Evolutionary conservation across 495 filamentous ascomycete genomes (phyloP).

Genomic region (Staphylotrichum tortipilum): DNA sequence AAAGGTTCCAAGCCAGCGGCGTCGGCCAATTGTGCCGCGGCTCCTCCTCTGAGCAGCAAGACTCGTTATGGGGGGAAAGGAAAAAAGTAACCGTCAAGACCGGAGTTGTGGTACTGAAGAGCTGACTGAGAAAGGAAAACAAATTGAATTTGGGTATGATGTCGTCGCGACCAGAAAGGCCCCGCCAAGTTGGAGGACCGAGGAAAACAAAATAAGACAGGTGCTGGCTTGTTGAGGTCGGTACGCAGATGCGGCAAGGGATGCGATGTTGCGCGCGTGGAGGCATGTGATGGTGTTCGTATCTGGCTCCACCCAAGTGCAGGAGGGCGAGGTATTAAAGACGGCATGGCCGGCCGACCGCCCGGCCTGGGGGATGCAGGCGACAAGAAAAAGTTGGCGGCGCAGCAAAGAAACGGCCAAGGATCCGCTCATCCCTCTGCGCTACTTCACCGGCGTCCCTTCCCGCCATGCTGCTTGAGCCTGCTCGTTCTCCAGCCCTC

Average conservation of each 20-base stretch:
- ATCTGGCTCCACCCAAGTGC: background rate
- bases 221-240: too few relatives aligned
- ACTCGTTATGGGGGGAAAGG: slow-evolving; percentile 2
- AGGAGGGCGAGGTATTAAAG: background rate
- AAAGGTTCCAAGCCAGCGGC: background rate
- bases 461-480: slow-evolving; percentile 39
- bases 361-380: too few relatives aligned
- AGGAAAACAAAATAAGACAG: slow-evolving; percentile 3
- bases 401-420: background rate
- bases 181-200: background rate
- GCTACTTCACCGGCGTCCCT: slow-evolving; percentile 15
- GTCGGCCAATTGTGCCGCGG: background rate
- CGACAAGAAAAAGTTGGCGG: too few relatives aligned
- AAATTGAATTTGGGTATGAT: slow-evolving; percentile 17
- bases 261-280: too few relatives aligned
- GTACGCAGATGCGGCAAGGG: too few relatives aligned
- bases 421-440: background rate
- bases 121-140: slow-evolving; percentile 3
- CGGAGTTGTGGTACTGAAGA: background rate
- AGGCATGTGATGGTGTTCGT: background rate
- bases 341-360: too few relatives aligned
- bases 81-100: slow-evolving; percentile 9
- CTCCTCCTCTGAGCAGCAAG: background rate
- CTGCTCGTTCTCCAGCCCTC: slow-evolving; percentile 82
- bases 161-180: background rate